phyloP scores from a whole-genome alignment of 257 asterid genomes.

The Solanum appendiculatum region DNA sequence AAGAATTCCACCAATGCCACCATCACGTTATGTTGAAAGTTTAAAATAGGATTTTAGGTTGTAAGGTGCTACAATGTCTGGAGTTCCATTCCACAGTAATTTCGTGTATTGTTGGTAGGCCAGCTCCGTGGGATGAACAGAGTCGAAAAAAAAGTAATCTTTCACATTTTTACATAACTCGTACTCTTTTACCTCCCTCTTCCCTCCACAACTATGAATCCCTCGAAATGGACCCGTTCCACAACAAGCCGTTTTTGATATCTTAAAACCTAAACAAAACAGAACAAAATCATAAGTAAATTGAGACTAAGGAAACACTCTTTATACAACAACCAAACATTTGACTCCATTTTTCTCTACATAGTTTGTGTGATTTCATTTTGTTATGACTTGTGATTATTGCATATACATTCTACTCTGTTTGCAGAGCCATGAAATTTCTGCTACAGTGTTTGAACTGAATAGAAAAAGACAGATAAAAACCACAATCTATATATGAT shows the following conservation, averaged over 20 bases:
- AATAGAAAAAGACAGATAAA: too few relatives aligned
- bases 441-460: too few relatives aligned
- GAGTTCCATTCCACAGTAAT: background rate
- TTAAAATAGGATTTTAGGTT: background rate
- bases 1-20: too few relatives aligned
- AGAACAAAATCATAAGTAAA: background rate
- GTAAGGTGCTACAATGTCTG: background rate
- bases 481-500: too few relatives aligned
- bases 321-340: too few relatives aligned
- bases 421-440: too few relatives aligned
- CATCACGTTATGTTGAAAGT: background rate
- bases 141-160: background rate
- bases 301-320: too few relatives aligned
- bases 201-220: slow-evolving; percentile 39
- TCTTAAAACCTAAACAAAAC: background rate
- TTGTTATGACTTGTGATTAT: too few relatives aligned
- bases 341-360: too few relatives aligned
- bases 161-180: slow-evolving; percentile 30
- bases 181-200: slow-evolving; percentile 24
- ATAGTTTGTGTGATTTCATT: too few relatives aligned
- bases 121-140: background rate
- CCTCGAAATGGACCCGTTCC: slow-evolving; percentile 42
- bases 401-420: too few relatives aligned
- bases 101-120: background rate
- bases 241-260: slow-evolving; percentile 13